Base-by-base conservation (phyloP, 192 early-diverging fungal species). In the Dissophora ornata region DNA sequence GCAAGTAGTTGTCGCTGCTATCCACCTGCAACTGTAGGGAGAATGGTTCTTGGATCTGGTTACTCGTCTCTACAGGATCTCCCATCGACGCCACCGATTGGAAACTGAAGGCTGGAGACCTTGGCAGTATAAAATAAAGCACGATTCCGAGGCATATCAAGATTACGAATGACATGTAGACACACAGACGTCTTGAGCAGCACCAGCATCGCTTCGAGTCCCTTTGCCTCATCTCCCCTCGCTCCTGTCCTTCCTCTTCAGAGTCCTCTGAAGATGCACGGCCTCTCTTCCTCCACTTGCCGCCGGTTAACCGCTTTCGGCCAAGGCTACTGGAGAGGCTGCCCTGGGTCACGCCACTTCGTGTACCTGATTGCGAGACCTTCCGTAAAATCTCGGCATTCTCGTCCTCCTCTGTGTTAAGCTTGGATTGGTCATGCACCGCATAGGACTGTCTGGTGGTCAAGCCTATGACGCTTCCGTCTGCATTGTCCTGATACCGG, bases 221-320 rank as follows among this genome's bases (percentile, higher is more conserved):
- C 30, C 59, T 6, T 8, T 57, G 30, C 32, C 73, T 48, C 12
- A 19, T 3, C 25, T 24, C 58, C 21, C 73, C 73, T 25, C 53
- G 49, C 33, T 77, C 73, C 53, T 77, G 73, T 10, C 71, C 71
- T 57, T 67, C 64, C 28, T 77, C 73, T 8, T 77, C 73, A 38
- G 62, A 63, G 7, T 75, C 71, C 21, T 54, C 57, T 7, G 41
- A 51, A 9, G 32, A 29, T 0, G 19, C 15, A 0, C 25, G 26
- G 24, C 36, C 21, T 4, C 49, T 59, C 57, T 22, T 59, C 24
- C 16, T 52, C 8, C 16, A 47, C 10, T 53, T 71, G 18, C 15
- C 33, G 13, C 25, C n/a, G 22, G 2, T 42, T 34, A n/a, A 30
- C n/a, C 13, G 22, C 15, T 45, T 47, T 34, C 32, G 15, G 21